Evolutionary conservation across 257 asterid species (phyloP), one percentile per base, ranked within the genome.

Genomic region (Linderniella brevidens): DNA sequence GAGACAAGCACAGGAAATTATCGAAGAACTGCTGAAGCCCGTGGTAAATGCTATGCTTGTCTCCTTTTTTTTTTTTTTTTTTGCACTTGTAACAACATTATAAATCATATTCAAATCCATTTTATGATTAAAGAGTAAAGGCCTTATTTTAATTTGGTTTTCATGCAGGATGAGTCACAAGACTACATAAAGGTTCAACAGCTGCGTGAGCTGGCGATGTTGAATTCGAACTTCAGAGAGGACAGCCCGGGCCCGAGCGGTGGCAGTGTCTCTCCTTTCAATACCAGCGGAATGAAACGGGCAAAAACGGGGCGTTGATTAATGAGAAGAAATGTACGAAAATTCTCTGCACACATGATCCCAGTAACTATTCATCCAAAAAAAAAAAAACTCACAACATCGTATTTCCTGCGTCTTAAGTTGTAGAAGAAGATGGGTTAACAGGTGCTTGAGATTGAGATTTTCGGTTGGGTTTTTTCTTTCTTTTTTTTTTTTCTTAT

Each of bases 181-280:
- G 99, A 90, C 58, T 79, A 37, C 58, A 82, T 90, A 69, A 90
- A 85, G 72, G 61, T 96, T 56, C 99, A 90, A 61, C 99, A 90
- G 63, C 70, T 90, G 50, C 99, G 94, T 19, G 99, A 90, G 68
- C 78, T 90, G 19, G 96, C 99, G 15, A 48, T 90, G 85, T 68
- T 90, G 55, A 90, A 90, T 67, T 90, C 99, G 37, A 82, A 75
- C 55, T 73, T 81, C 55, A 77, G 88, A 71, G 99, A 90, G 69
- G 99, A 85, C 64, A 81, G 94, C 57, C 99, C 96, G 6, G 96
- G 99, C 49, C 96, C 99, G 35, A 82, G 96, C 32, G 32, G 32
- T 58, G 94, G 94, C 63, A 78, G 96, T 13, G 75, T 79, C 48
- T 90, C 99, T 4, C 93, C 94, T 66, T 90, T 90, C 75, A 85